These are phyloP conservation scores for Fusarium illudens DNA, from an alignment of 2,329 filamentous ascomycete species.

Conservation along the genomic window DNA sequence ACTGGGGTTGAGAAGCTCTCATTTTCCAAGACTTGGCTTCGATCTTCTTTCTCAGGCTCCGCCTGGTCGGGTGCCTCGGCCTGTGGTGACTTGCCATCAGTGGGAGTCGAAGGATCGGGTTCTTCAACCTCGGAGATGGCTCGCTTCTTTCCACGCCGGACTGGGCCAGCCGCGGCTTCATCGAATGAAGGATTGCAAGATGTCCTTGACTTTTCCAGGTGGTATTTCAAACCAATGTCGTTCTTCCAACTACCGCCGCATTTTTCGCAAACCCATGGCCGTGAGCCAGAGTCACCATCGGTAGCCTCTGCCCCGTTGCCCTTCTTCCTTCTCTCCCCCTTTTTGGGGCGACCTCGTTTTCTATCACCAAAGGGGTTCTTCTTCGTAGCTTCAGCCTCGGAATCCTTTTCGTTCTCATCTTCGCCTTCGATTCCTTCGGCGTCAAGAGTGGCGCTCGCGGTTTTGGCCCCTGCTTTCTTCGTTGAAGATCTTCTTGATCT, in stretches of 20 bases:
- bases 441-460: not conserved
- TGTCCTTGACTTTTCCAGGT: conserved; percentile 63
- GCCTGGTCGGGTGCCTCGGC: not conserved
- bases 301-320: conserved; percentile 10
- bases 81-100: conserved; percentile 1
- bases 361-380: conserved; percentile 33
- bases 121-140: conserved; percentile 16
- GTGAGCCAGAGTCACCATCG: conserved; percentile 31
- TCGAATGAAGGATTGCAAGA: conserved; percentile 60
- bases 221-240: conserved; percentile 65
- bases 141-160: conserved; percentile 28
- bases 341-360: conserved; percentile 39
- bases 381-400: not conserved
- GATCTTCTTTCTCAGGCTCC: not conserved
- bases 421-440: not conserved
- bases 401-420: not conserved
- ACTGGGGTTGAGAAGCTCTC: not conserved
- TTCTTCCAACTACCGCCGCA: conserved; percentile 67
- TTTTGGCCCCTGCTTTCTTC: conserved; percentile 4
- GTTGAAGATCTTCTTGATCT: conserved; percentile 23
- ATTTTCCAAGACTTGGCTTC: not conserved
- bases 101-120: not conserved
- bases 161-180: conserved; percentile 12
- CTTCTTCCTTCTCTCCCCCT: conserved; percentile 16
- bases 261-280: conserved; percentile 58